Conservation (phyloP, 495 filamentous ascomycete genomes). For the Aspergillus wentii region DNA sequence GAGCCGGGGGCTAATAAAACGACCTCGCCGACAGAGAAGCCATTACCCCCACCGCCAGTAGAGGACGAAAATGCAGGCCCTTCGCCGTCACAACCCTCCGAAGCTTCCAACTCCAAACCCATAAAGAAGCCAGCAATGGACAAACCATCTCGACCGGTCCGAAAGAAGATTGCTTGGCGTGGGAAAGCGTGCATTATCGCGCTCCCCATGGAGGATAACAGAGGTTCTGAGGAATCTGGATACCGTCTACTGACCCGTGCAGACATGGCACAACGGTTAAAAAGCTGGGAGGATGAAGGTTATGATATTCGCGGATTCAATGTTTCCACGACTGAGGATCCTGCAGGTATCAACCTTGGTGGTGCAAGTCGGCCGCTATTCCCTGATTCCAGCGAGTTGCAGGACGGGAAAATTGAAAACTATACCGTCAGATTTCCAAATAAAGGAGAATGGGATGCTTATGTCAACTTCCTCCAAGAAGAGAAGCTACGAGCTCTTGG, state of each 20-base stretch:
- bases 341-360: conserved; percentile 25
- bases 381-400: conserved; percentile 61
- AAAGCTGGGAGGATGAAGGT: conserved; percentile 67
- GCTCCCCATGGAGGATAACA: conserved; percentile 64
- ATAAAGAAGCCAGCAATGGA: no score
- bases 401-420: conserved; percentile 45
- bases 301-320: conserved; percentile 74
- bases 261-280: conserved; percentile 62
- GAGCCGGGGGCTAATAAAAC: conserved; percentile 15
- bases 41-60: conserved; percentile 40
- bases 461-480: conserved; percentile 76
- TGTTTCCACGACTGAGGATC: conserved; percentile 40
- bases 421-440: conserved; percentile 74
- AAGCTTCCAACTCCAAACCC: conserved; percentile 2
- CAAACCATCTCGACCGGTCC: conserved; percentile 29
- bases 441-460: conserved; percentile 70
- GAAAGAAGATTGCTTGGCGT: conserved; percentile 54
- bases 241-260: conserved; percentile 53
- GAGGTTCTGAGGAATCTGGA: conserved; percentile 49
- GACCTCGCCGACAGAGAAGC: conserved; percentile 35
- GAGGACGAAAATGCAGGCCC: conserved; percentile 16
- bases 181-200: conserved; percentile 70
- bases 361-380: conserved; percentile 67
- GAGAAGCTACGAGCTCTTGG: conserved; percentile 88
- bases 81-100: no score